phyloP scores from a whole-genome alignment of 192 early-diverging fungal species.

The Coemansia pectinata region DNA sequence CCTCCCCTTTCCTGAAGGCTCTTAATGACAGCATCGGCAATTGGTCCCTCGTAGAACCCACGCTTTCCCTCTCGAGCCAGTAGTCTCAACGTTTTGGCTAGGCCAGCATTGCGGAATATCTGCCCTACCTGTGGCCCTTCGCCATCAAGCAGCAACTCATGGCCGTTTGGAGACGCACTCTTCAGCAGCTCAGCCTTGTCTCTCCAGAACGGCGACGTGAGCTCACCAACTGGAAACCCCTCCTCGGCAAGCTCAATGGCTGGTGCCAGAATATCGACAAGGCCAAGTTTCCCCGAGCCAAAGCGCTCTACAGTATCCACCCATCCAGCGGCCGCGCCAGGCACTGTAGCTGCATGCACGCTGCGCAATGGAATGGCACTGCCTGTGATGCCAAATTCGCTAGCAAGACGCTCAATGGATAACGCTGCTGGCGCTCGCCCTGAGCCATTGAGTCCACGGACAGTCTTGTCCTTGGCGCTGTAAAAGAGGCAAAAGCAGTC shows the following conservation, averaged over 20 bases:
- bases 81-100: conserved; percentile 53
- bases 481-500: conserved; percentile 81
- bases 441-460: conserved; percentile 64
- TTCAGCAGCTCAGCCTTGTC: conserved; percentile 18
- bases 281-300: conserved; percentile 61
- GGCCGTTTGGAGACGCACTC: conserved; percentile 22
- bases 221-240: conserved; percentile 62
- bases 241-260: conserved; percentile 71
- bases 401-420: conserved; percentile 54
- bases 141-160: conserved; percentile 58
- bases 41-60: conserved; percentile 70
- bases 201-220: conserved; percentile 52
- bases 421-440: conserved; percentile 61
- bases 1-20: conserved; percentile 58
- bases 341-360: conserved; percentile 65
- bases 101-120: conserved; percentile 59
- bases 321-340: conserved; percentile 77
- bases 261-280: conserved; percentile 62
- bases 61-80: conserved; percentile 56
- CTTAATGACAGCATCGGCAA: conserved; percentile 68
- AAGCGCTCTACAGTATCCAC: conserved; percentile 63
- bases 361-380: conserved; percentile 41
- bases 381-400: conserved; percentile 21
- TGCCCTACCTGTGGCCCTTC: conserved; percentile 60
- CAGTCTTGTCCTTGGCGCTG: conserved; percentile 58